Evolutionary conservation across 2,329 filamentous ascomycete species (phyloP).

Genomic region (Penicillium crustosum): DNA sequence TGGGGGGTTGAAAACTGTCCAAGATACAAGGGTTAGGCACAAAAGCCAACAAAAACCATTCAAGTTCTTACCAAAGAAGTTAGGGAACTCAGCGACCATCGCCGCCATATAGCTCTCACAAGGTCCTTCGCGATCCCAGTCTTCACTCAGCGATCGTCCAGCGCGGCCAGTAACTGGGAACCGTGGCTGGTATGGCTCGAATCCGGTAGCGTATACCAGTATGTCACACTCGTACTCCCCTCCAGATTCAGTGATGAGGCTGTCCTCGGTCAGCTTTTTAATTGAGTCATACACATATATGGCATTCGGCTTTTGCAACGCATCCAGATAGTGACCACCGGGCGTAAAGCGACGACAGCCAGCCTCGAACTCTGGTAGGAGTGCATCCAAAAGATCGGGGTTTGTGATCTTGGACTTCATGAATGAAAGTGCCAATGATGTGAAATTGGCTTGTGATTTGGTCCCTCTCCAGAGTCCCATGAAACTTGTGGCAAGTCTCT

Average conservation of each 20-base stretch:
- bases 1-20: conserved; percentile 10
- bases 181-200: conserved; percentile 11
- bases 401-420: conserved; percentile 8
- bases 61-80: conserved; percentile 3
- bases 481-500: conserved; percentile 4
- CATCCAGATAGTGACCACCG: conserved; percentile 8
- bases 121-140: conserved; percentile 8
- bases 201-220: conserved; percentile 8
- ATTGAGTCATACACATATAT: conserved; percentile 6
- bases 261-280: conserved; percentile 1
- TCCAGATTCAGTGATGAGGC: conserved; percentile 3
- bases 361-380: conserved; percentile 10
- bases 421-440: conserved; percentile 3
- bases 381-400: background rate
- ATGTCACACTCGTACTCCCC: conserved; percentile 1
- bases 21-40: background rate
- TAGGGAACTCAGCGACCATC: conserved; percentile 10
- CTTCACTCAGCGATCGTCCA: background rate
- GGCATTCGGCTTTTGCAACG: conserved; percentile 7
- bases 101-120: conserved; percentile 13
- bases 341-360: conserved; percentile 13
- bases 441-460: conserved; percentile 5
- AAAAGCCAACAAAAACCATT: background rate
- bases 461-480: conserved; percentile 9
- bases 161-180: conserved; percentile 6